A percentile compares a stretch with the other conserved stretches of the same genome.
phyloP scores from a whole-genome alignment of 345 rosid genomes.

The Turritis glabra region DNA sequence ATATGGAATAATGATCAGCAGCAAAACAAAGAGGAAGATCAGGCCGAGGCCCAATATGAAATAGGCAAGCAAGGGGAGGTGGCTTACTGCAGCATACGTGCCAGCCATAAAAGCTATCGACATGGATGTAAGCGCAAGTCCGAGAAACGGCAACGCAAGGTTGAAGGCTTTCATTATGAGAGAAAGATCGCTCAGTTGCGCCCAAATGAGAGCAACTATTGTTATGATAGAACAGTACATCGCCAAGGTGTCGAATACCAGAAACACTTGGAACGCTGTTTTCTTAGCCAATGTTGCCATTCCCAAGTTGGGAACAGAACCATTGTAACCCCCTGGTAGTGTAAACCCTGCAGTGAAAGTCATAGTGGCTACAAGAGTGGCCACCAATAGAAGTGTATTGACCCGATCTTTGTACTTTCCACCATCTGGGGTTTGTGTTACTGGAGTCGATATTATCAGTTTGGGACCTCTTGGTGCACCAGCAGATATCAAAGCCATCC shows the following conservation, averaged over 20 bases:
- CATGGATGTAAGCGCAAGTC: slow-evolving; percentile 19
- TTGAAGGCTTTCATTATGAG: slow-evolving; percentile 16
- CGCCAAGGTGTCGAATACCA: slow-evolving; percentile 17
- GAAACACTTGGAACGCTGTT: slow-evolving; percentile 9
- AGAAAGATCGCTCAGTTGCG: background rate
- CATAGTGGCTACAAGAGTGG: slow-evolving; percentile 32
- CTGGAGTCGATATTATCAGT: background rate
- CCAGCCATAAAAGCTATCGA: slow-evolving; percentile 29
- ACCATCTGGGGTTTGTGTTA: background rate
- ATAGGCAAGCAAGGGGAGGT: slow-evolving; percentile 11
- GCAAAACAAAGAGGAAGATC: slow-evolving; percentile 2
- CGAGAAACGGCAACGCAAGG: slow-evolving; percentile 8
- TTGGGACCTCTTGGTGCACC: slow-evolving; percentile 6
- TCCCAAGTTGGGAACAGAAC: background rate
- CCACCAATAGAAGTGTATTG: slow-evolving; percentile 19
- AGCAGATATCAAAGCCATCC: background rate
- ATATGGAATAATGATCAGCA: slow-evolving; percentile 15
- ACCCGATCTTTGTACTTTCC: slow-evolving; percentile 15
- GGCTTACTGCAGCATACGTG: slow-evolving; percentile 18
- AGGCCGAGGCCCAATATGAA: slow-evolving; percentile 8
- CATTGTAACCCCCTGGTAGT: slow-evolving; percentile 9
- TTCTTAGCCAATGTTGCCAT: slow-evolving; percentile 8
- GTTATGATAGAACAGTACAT: slow-evolving; percentile 16
- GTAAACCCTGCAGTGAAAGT: slow-evolving; percentile 28
- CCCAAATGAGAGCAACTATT: background rate